These are phyloP conservation scores for Alternaria brassicicola DNA, from an alignment of 2,329 filamentous ascomycete genomes.

Conservation along the genomic window DNA sequence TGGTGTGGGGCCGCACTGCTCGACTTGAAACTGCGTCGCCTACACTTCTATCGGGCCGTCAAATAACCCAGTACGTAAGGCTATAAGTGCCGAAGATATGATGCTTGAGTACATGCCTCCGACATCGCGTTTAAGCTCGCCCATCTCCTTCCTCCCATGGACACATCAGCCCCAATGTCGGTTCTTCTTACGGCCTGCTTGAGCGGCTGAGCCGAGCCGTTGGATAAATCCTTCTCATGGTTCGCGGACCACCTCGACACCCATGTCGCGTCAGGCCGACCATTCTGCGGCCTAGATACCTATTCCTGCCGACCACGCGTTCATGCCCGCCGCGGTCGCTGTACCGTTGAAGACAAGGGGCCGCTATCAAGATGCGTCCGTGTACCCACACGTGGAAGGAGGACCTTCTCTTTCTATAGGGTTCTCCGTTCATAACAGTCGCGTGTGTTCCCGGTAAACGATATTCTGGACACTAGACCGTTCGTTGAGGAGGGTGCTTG, in stretches of 20 bases:
- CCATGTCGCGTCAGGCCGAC: neutral
- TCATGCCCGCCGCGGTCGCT: neutral
- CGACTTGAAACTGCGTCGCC: neutral
- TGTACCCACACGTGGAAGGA: conserved; percentile 2
- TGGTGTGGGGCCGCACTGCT: neutral
- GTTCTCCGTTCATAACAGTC: conserved; percentile 7
- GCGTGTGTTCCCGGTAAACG: conserved; percentile 12
- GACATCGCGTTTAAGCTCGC: neutral
- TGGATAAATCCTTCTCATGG: conserved; percentile 3
- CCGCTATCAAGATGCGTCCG: neutral
- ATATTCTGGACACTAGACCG: conserved; percentile 10
- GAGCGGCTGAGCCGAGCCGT: conserved; percentile 1
- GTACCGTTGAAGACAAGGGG: neutral
- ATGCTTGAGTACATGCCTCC: neutral
- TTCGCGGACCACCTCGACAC: neutral
- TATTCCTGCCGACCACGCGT: conserved; percentile 13
- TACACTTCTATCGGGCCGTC: conserved; percentile 2
- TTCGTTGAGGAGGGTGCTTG: conserved; percentile 7
- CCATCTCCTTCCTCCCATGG: neutral
- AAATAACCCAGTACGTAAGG: neutral
- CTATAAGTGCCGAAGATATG: neutral
- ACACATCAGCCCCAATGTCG: conserved; percentile 6
- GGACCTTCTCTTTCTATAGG: conserved; percentile 10
- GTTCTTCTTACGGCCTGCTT: conserved; percentile 1
- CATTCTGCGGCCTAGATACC: conserved; percentile 7